Evolutionary conservation across 2,329 filamentous ascomycete genomes (phyloP), one percentile per base, ranked within the genome.

Genomic region (Pseudopithomyces chartarum): DNA sequence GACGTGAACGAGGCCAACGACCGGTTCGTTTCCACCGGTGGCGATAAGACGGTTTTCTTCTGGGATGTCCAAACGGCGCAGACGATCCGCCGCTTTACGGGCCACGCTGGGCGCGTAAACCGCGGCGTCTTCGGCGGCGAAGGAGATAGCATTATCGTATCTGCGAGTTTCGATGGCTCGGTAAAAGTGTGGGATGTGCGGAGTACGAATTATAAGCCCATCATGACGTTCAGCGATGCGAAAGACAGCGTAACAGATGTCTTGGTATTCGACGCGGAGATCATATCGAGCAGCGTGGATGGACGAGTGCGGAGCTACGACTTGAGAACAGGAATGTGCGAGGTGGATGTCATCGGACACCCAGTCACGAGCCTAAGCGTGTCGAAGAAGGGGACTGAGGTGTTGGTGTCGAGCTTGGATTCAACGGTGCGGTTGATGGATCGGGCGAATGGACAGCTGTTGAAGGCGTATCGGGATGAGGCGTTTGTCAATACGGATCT

Each of bases 1-100:
- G 82, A 85, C 51, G 89, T 97, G 48, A 75, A 80, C 17, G 71
- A 80, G 22, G 89, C 92, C 78, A 99, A 99, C 76, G 85, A 91
- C 63, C 87, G 87, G 42, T 97, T 99, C 75, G 89, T 88, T 10
- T 93, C 89, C n/a, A 85, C 87, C 1, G 95, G 95, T 64, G 95
- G 95, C 57, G 95, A 99, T 79, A 90, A 94, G 66, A 84, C 85
- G 59, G 92, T 97, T 0, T 97, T 97, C 72, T 82, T 97, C 5
- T 98, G 95, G 95, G 95, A 99, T 76, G 95, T 98, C 0, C 83
- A 89, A 45, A 90, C 88, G 2, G 92, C 90, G 17, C 83, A 85
- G 65, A 97, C 94, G 3, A 79, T 90, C 23, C 85, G 91, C 20
- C 84, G 95, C 26, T 95, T 94, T 76, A 62, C 82, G 39, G 90